These are phyloP conservation scores for Penicillium freii DNA, from an alignment of 2,329 filamentous ascomycete genomes.

Conservation along the genomic window DNA sequence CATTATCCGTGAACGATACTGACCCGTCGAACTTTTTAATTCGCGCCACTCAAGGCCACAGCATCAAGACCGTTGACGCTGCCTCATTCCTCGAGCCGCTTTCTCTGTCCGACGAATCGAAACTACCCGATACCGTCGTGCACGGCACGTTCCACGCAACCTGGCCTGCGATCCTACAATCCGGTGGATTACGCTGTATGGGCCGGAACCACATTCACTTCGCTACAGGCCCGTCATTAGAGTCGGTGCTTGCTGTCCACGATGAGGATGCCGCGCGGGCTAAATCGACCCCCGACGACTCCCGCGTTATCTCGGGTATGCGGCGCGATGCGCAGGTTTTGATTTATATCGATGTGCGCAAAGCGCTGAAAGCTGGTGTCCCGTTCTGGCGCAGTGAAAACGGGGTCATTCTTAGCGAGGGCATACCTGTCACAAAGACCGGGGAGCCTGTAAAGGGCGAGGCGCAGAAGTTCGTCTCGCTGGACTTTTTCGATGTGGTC, in stretches of 20 bases:
- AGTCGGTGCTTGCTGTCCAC: conserved; percentile 32
- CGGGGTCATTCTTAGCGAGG: conserved; percentile 65
- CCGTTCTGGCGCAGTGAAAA: conserved; percentile 79
- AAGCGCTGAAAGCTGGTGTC: conserved; percentile 61
- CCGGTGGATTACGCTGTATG: conserved; percentile 80
- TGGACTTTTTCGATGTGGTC: conserved; percentile 70
- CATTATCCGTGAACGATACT: conserved; percentile 38
- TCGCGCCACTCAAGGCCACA: conserved; percentile 94
- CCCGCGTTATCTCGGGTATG: conserved; percentile 73
- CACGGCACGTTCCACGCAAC: conserved; percentile 86
- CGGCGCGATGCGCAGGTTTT: conserved; percentile 71
- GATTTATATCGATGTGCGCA: conserved; percentile 70
- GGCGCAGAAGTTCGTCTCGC: conserved; percentile 58
- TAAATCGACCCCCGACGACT: conserved; percentile 18
- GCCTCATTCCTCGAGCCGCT: conserved; percentile 69
- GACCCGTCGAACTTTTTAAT: conserved; percentile 74
- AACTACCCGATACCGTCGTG: conserved; percentile 65
- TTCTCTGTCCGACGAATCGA: conserved; percentile 52
- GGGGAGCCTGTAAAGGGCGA: conserved; percentile 51
- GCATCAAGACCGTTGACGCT: conserved; percentile 69
- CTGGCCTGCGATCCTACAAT: conserved; percentile 71
- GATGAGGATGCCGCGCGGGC: conserved; percentile 18
- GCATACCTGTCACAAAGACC: conserved; percentile 32
- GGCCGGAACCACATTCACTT: conserved; percentile 86
- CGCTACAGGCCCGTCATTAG: conserved; percentile 65